A percentile compares a stretch with the other conserved stretches of the same genome.
phyloP scores from a whole-genome alignment of 208 protist genomes.

The Acanthamoeba triangularis region DNA sequence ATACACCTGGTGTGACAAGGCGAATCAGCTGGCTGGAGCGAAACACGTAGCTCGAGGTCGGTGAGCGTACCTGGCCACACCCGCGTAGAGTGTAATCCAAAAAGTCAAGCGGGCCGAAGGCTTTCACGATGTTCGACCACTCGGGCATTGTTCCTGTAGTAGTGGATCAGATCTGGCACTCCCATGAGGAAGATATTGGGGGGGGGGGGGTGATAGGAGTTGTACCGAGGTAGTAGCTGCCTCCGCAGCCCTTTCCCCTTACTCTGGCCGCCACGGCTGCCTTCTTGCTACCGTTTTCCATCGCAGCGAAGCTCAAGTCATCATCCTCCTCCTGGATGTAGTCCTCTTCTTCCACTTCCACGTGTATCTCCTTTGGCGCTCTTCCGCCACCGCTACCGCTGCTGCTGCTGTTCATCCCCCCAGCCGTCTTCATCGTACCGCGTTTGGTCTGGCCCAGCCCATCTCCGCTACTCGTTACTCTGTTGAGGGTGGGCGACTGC shows the following conservation, averaged over 20 bases:
- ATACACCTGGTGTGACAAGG: background rate
- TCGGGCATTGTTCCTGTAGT: slow-evolving; percentile 28
- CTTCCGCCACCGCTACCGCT: background rate
- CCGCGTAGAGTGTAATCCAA: slow-evolving; percentile 22
- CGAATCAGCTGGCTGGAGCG: background rate
- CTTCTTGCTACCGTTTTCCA: background rate
- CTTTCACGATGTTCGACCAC: background rate
- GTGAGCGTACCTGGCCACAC: background rate
- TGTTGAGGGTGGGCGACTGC: background rate
- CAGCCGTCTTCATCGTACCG: background rate
- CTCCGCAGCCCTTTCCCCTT: background rate
- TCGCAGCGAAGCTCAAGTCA: slow-evolving; percentile 13
- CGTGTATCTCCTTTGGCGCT: background rate
- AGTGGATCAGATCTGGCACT: background rate
- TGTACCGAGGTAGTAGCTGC: slow-evolving; percentile 27
- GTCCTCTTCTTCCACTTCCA: background rate
- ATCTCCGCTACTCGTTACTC: background rate
- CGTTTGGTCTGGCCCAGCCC: background rate
- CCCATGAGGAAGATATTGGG: background rate
- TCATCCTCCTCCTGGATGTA: background rate
- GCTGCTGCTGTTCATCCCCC: background rate
- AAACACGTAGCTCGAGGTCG: background rate
- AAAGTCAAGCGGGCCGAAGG: slow-evolving; percentile 14
- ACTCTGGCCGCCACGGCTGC: background rate
- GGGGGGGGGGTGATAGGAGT: background rate